These are phyloP conservation scores for Lecanosticta acicola DNA, from an alignment of 2,329 filamentous ascomycete genomes.

Conservation along the genomic window DNA sequence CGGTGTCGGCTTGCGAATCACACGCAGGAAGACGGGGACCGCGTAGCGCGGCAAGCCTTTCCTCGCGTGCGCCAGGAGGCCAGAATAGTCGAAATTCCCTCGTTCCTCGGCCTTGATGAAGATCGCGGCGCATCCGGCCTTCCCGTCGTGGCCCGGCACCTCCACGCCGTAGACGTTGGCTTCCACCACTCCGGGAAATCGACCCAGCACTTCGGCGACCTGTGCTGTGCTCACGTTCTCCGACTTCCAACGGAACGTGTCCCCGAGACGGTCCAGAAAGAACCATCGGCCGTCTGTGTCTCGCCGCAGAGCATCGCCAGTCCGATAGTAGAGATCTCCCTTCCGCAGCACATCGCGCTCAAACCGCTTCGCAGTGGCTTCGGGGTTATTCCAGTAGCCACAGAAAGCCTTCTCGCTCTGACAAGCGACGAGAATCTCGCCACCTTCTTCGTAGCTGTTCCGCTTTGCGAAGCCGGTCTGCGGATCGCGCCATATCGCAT, in stretches of 20 bases:
- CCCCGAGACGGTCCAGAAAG: slow-evolving; percentile 45
- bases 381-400: slow-evolving; percentile 64
- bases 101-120: slow-evolving; percentile 49
- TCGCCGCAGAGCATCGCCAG: slow-evolving; percentile 43
- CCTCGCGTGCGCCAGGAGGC: slow-evolving; percentile 54
- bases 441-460: slow-evolving; percentile 60
- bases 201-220: slow-evolving; percentile 43
- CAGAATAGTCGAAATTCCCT: slow-evolving; percentile 53
- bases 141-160: slow-evolving; percentile 44
- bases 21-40: slow-evolving; percentile 65
- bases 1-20: slow-evolving; percentile 52
- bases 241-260: slow-evolving; percentile 48
- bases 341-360: slow-evolving; percentile 43
- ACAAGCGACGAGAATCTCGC: slow-evolving; percentile 67
- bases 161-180: slow-evolving; percentile 46
- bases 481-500: slow-evolving; percentile 56
- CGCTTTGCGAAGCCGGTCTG: slow-evolving; percentile 63
- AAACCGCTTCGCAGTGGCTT: slow-evolving; percentile 57
- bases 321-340: slow-evolving; percentile 46
- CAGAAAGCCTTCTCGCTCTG: slow-evolving; percentile 55
- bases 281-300: slow-evolving; percentile 43
- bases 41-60: slow-evolving; percentile 64
- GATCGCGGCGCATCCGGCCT: slow-evolving; percentile 52
- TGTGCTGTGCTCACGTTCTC: slow-evolving; percentile 48
- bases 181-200: slow-evolving; percentile 41